Evolutionary conservation across 164 flowering plant species (phyloP), one percentile per base, ranked within the genome.

Genomic region (Saururus chinensis): DNA sequence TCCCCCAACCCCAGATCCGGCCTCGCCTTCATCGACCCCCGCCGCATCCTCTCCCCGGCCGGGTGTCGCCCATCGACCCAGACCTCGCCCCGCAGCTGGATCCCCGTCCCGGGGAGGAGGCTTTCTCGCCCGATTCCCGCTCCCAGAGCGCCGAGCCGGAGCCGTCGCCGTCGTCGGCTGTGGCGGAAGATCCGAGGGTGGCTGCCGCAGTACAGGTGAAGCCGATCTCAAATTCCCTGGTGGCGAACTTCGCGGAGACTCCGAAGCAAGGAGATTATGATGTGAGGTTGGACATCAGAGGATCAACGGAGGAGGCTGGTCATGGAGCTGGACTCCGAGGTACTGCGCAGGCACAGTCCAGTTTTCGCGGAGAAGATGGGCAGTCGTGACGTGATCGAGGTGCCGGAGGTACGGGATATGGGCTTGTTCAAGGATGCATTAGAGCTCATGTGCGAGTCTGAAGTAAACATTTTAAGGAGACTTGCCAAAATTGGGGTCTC

Each of bases 31-130:
- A 83, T 85, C n/a, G n/a, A n/a, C n/a, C n/a, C 84, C 17, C 83
- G 92, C 6, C 77, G 92, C 67, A 88, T 87, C 71, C 74, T 84
- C 63, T 88, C 96, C 98, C 98, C 7, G 98, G 96, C 41, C 74
- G 98, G 60, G 98, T 92, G 49, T 88, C 96, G 1, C 98, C 98
- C 11, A 87, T 92, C 60, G 92, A 88, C 37, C 71, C 84, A 1
- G 81, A 75, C 40, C 65, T 73, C 16, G 25, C 62, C 37, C 37
- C 37, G 2, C 37, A 30, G 5, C 58, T 57, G 4, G 74, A 68
- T 30, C 58, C 72, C 11, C 53, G 67, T 19, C 74, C 70, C 13
- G 77, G 37, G 6, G 2, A 30, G 2, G 37, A 2, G 37, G 37
- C 37, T 30, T 30, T 30, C 4, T 14, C 49, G 6, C 59, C 56